These are phyloP conservation scores for Cladophialophora bantiana DNA, from an alignment of 2,329 filamentous ascomycete species.

Conservation along the genomic window DNA sequence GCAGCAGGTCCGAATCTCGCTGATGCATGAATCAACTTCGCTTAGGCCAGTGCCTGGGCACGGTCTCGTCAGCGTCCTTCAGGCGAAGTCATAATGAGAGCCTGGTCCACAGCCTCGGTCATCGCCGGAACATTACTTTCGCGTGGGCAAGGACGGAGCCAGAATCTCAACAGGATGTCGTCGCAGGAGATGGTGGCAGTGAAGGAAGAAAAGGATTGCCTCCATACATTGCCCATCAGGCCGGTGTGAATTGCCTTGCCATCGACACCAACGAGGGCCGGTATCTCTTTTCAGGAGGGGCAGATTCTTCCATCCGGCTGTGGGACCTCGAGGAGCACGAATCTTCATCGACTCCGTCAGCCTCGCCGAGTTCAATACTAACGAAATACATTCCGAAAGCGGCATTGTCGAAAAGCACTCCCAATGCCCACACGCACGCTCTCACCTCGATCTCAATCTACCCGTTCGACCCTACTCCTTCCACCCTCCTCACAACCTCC, in stretches of 20 bases:
- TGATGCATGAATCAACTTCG: conserved; percentile 39
- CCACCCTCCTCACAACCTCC: conserved; percentile 55
- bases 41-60: conserved; percentile 51
- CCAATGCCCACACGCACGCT: conserved; percentile 53
- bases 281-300: conserved; percentile 82
- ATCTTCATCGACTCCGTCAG: conserved; percentile 47
- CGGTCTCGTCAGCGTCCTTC: conserved; percentile 71
- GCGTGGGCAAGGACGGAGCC: conserved; percentile 39
- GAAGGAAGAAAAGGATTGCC: conserved; percentile 45
- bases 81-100: conserved; percentile 70
- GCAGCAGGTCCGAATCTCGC: background rate
- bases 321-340: conserved; percentile 80
- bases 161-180: conserved; percentile 38
- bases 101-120: conserved; percentile 70
- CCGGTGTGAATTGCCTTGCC: conserved; percentile 79
- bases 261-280: conserved; percentile 83
- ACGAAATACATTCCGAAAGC: conserved; percentile 25
- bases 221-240: conserved; percentile 68
- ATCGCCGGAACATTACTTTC: conserved; percentile 70
- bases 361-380: conserved; percentile 59
- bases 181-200: conserved; percentile 17
- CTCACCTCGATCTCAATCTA: conserved; percentile 58
- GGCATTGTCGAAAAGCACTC: conserved; percentile 30
- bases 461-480: conserved; percentile 56
- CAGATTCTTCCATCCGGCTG: conserved; percentile 81